These are phyloP conservation scores for Lentinula lateritia DNA, from an alignment of 768 basidiomycete species.

Conservation along the genomic window DNA sequence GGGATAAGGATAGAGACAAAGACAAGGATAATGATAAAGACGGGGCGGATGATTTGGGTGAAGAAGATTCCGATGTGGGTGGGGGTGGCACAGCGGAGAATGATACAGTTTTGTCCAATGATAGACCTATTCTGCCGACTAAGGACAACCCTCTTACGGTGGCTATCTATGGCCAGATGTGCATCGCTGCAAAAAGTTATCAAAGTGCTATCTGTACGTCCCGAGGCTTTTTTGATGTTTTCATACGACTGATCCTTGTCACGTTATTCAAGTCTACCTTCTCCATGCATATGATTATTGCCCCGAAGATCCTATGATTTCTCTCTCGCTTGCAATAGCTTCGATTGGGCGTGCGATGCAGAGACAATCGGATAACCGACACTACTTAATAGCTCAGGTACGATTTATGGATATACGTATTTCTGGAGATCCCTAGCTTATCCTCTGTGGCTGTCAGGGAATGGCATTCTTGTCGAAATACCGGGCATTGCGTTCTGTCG, in stretches of 20 bases:
- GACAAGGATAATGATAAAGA: constrained; percentile 31
- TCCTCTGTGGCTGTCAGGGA: constrained; percentile 35
- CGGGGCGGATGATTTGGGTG: constrained; percentile 22
- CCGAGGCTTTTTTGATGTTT: background rate
- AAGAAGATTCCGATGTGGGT: constrained; percentile 30
- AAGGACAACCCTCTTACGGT: constrained; percentile 69
- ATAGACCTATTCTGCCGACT: constrained; percentile 44
- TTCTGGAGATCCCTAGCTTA: background rate
- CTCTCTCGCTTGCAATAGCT: constrained; percentile 75
- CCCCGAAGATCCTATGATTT: constrained; percentile 80
- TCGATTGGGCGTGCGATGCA: constrained; percentile 91
- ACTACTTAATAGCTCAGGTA: constrained; percentile 78
- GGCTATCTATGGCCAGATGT: constrained; percentile 76
- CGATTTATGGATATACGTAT: constrained; percentile 12
- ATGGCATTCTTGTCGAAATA: constrained; percentile 85
- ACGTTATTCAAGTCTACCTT: constrained; percentile 64
- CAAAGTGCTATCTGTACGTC: constrained; percentile 86
- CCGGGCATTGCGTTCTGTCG: constrained; percentile 50
- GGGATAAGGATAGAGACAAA: constrained; percentile 32
- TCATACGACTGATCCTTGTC: background rate
- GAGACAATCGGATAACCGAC: constrained; percentile 89
- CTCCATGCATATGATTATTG: constrained; percentile 85
- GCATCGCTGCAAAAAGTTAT: constrained; percentile 80
- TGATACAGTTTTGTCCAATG: constrained; percentile 9
- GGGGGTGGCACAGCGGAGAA: constrained; percentile 11